Evolutionary conservation across 179 eudicot genomes (phyloP).

Genomic region (Sideroxylon spinosum): DNA sequence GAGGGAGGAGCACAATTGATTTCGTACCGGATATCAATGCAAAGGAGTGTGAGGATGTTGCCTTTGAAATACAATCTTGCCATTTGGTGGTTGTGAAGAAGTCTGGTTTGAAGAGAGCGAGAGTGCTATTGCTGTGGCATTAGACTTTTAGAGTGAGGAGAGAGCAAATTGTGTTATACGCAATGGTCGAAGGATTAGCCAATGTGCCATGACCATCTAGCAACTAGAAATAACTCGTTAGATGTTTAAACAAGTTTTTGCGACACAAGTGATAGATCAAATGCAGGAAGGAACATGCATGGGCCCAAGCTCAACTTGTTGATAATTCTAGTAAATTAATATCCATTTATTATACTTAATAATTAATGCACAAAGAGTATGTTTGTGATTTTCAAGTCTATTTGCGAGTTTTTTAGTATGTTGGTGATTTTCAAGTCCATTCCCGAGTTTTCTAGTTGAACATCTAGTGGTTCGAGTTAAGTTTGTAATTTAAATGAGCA

Average conservation of each 20-base stretch:
- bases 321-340: background rate
- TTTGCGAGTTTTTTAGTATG: too few species aligned
- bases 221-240: background rate
- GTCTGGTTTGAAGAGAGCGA: constrained; percentile 14
- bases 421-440: too few species aligned
- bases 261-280: background rate
- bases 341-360: too few species aligned
- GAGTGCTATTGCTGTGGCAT: background rate
- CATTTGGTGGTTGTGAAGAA: constrained; percentile 37
- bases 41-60: constrained; percentile 53
- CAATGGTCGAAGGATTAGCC: constrained; percentile 22
- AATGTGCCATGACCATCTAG: constrained; percentile 24
- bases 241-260: background rate
- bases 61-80: constrained; percentile 54
- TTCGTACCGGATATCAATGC: constrained; percentile 68
- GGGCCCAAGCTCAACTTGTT: background rate
- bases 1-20: constrained; percentile 43
- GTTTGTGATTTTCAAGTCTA: too few species aligned
- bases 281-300: background rate
- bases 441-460: too few species aligned
- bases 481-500: too few species aligned
- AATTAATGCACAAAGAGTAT: too few species aligned
- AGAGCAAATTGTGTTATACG: constrained; percentile 4
- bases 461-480: too few species aligned
- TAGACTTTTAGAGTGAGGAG: constrained; percentile 10